A percentile compares a stretch with the other conserved stretches of the same genome.
These are phyloP conservation scores for Russula olivacea DNA, from an alignment of 768 basidiomycete genomes.

Conservation along the genomic window DNA sequence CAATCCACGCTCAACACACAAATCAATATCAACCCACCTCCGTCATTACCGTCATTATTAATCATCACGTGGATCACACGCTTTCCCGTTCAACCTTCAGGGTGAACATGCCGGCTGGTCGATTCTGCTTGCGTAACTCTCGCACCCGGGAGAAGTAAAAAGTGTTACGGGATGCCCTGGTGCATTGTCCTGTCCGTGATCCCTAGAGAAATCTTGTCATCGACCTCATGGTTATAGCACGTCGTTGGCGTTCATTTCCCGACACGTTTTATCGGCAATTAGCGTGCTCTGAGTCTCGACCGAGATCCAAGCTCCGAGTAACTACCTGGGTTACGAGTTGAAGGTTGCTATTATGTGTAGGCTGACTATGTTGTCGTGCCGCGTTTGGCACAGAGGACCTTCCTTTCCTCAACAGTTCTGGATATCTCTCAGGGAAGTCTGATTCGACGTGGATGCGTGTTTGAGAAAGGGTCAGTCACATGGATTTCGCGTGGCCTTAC, in stretches of 20 bases:
- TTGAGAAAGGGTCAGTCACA: constrained; percentile 12
- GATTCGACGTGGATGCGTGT: neutral
- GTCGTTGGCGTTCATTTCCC: constrained; percentile 11
- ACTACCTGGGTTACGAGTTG: neutral
- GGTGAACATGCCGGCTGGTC: neutral
- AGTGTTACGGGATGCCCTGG: neutral
- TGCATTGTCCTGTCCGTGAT: neutral
- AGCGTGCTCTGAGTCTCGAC: constrained; percentile 8
- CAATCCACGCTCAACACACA: neutral
- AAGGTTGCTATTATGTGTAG: constrained; percentile 21
- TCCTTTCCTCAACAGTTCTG: constrained; percentile 4
- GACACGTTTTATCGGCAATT: constrained; percentile 21
- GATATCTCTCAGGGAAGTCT: neutral
- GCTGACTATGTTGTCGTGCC: neutral
- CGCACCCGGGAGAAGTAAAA: neutral
- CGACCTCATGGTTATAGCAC: constrained; percentile 21
- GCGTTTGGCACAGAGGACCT: neutral
- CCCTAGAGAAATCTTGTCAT: constrained; percentile 15
- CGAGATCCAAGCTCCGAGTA: neutral
- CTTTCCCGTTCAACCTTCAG: neutral
- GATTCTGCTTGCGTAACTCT: neutral
- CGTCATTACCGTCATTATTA: neutral
- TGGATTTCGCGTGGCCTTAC: constrained; percentile 22
- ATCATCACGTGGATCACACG: constrained; percentile 6
- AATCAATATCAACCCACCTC: too few species aligned